Conservation (phyloP, 495 filamentous ascomycete genomes). For the Astrothelium subdiscretum region DNA sequence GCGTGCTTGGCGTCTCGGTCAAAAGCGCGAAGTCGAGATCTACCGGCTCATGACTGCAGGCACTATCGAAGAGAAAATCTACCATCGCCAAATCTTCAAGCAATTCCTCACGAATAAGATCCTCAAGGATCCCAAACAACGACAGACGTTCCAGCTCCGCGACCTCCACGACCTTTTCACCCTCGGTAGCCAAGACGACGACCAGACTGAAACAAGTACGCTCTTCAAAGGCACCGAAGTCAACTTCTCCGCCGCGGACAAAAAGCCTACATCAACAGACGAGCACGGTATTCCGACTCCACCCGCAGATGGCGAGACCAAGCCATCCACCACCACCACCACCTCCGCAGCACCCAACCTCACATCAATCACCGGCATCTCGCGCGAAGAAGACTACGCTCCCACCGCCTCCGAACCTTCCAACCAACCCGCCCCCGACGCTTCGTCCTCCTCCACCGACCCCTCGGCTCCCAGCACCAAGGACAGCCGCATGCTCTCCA, state of each 20-base stretch:
- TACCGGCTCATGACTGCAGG: constrained; percentile 94
- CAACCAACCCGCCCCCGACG: constrained; percentile 23
- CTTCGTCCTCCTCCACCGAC: background rate
- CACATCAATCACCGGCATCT: constrained; percentile 41
- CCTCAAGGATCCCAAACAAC: constrained; percentile 79
- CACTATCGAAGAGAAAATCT: constrained; percentile 98
- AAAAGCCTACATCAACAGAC: constrained; percentile 17
- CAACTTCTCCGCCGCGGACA: constrained; percentile 39
- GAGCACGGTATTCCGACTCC: constrained; percentile 16
- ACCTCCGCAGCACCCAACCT: constrained; percentile 19
- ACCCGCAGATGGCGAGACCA: constrained; percentile 13
- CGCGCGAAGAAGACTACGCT: constrained; percentile 29
- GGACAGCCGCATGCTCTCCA: constrained; percentile 65
- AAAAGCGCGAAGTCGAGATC: constrained; percentile 86
- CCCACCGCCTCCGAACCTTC: constrained; percentile 7
- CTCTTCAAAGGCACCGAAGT: constrained; percentile 79
- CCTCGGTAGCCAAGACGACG: constrained; percentile 54
- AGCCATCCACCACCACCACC: constrained; percentile 18
- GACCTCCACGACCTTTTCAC: constrained; percentile 88
- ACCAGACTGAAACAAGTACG: constrained; percentile 67
- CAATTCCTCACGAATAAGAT: constrained; percentile 94
- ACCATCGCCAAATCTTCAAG: constrained; percentile 95
- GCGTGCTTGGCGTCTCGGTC: constrained; percentile 87
- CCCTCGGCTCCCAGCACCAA: constrained; percentile 15
- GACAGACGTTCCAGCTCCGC: constrained; percentile 69